Evolutionary conservation across 306 rosid species (phyloP).

Genomic region (Trifolium subterraneum): DNA sequence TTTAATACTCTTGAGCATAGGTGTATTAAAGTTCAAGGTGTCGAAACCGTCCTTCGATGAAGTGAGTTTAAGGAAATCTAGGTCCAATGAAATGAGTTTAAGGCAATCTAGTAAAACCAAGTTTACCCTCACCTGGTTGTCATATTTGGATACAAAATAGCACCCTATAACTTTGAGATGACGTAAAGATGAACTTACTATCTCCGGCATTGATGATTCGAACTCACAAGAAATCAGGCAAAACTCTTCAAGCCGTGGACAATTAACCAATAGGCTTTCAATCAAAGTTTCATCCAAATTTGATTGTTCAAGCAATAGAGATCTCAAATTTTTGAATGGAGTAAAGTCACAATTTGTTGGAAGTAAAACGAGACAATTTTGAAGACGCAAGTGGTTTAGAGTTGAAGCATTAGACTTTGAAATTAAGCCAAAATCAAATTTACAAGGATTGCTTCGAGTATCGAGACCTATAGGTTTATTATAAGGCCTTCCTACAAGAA

Average conservation of each 20-base stretch:
- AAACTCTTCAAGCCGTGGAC: not conserved
- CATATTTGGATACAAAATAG: accelerated
- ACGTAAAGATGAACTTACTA: constrained; percentile 19
- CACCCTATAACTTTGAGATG: not conserved
- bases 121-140: not conserved
- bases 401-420: not conserved
- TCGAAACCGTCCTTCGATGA: too few species aligned
- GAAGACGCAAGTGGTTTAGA: not conserved
- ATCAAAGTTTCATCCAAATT: not conserved
- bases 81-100: not conserved
- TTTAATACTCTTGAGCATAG: not conserved
- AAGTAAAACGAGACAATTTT: not conserved
- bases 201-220: not conserved
- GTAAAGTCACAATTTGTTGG: not conserved
- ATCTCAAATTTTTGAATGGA: not conserved
- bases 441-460: not conserved
- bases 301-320: not conserved
- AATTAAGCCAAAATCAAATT: not conserved
- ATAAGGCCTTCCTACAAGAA: too few species aligned
- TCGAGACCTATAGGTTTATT: too few species aligned
- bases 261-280: not conserved
- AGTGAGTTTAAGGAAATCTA: too few species aligned
- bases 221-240: not conserved
- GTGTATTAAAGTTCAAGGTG: not conserved
- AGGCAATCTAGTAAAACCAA: not conserved